Evolutionary conservation across 148 eudicot genomes (phyloP), one percentile per base, ranked within the genome.

Genomic region (Arbutus unedo): DNA sequence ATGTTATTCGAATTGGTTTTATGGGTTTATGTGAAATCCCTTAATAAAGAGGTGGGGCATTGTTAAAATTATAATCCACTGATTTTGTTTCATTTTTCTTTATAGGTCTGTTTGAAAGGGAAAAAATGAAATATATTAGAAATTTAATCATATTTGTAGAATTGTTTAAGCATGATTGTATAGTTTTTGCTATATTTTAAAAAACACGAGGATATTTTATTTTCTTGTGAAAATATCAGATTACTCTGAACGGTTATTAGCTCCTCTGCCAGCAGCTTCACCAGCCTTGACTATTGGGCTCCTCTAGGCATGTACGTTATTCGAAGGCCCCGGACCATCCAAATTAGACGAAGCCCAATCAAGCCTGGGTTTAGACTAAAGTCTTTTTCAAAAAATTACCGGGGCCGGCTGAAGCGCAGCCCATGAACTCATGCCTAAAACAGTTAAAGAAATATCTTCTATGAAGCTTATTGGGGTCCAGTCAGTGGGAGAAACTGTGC

Each of bases 1-100:
- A 21, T 48, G 54, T 11, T 45, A 49, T 23, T 62, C 3, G 14
- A 21, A 78, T 78, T 57, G 74, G 56, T 60, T 47, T 56, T 16
- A 38, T 41, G 43, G 25, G 31, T 43, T 78, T 44, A 78, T 70
- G 81, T 62, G 55, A 64, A 48, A 56, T 19, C 49, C 31, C 21
- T 59, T 0, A 78, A 78, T 59, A 59, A 78, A 78, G 82, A 66
- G 3, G 16, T 23, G 82, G 82, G 57, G 5, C 48, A 60, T 53
- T 14, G 47, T 15, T 16, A 16, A 54, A 60, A 9, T 15, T 57
- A 18, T 7, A 18, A 78, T 41, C 1, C 11, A 31, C 13, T 15
- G 56, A 3, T 31, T 47, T 76, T 14, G 44, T 44, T 7, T 48
- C 51, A 45, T 45, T 21, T 43, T 49, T 49, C 23, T 45, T 68